Evolutionary conservation across 148 eudicot genomes (phyloP).

Genomic region (Pouteria glomerata): DNA sequence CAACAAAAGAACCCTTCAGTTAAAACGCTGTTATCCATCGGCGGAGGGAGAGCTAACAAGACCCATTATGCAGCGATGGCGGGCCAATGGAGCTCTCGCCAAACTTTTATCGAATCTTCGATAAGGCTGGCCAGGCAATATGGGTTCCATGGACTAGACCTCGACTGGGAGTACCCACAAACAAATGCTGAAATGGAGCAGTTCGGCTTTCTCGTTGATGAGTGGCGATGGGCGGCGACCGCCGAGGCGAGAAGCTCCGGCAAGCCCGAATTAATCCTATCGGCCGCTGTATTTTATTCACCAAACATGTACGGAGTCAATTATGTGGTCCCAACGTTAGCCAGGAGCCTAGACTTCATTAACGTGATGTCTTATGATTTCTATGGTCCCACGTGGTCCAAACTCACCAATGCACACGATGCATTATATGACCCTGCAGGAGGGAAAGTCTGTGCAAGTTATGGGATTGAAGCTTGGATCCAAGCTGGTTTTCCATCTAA

Average conservation of each 20-base stretch:
- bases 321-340: conserved; percentile 7
- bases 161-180: conserved; percentile 44
- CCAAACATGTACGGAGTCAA: conserved; percentile 7
- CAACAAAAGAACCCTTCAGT: conserved; percentile 31
- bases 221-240: conserved; percentile 39
- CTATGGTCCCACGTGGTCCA: conserved; percentile 19
- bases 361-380: conserved; percentile 47
- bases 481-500: conserved; percentile 18
- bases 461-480: conserved; percentile 30
- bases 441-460: conserved; percentile 22
- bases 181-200: conserved; percentile 28
- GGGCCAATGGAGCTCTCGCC: conserved; percentile 27
- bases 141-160: conserved; percentile 41
- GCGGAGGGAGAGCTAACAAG: conserved; percentile 26
- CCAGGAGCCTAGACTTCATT: conserved; percentile 34
- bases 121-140: conserved; percentile 26
- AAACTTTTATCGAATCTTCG: conserved; percentile 42
- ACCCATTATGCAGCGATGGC: conserved; percentile 32
- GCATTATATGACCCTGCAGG: conserved; percentile 23
- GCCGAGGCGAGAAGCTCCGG: conserved; percentile 23
- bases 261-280: conserved; percentile 14
- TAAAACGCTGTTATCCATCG: conserved; percentile 50
- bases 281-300: conserved; percentile 32
- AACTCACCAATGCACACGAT: conserved; percentile 3
- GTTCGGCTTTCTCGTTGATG: conserved; percentile 21